These are phyloP conservation scores for Botrytis medusae DNA, from an alignment of 2,329 filamentous ascomycete genomes.

Conservation along the genomic window DNA sequence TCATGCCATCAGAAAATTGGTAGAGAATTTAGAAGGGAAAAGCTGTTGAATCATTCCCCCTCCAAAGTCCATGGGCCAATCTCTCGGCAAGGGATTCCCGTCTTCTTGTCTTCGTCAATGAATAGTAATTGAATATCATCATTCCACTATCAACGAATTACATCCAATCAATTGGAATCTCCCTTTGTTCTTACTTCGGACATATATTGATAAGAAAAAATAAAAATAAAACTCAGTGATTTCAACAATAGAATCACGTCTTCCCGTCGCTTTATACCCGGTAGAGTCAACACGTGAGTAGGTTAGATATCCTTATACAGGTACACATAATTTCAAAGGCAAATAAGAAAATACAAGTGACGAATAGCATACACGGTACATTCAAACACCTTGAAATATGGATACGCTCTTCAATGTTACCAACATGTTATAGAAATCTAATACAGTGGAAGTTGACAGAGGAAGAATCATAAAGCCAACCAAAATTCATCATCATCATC, in stretches of 20 bases:
- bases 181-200: background rate
- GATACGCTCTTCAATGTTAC: too few species aligned
- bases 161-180: background rate
- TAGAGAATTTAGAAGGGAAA: background rate
- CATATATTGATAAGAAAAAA: background rate
- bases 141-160: background rate
- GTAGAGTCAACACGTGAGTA: background rate
- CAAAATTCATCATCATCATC: background rate
- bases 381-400: background rate
- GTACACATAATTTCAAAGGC: background rate
- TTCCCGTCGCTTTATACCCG: background rate
- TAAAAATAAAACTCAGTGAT: background rate
- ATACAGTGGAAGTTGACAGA: background rate
- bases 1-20: background rate
- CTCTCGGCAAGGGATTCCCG: constrained; percentile 7
- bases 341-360: background rate
- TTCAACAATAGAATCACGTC: background rate
- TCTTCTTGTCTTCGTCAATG: background rate
- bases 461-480: background rate
- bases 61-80: background rate
- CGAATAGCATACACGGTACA: background rate
- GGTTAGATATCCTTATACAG: background rate
- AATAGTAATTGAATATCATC: background rate
- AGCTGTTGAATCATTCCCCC: background rate
- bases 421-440: background rate